These are phyloP conservation scores for Talaromyces islandicus DNA, from an alignment of 2,329 filamentous ascomycete genomes.

Conservation along the genomic window DNA sequence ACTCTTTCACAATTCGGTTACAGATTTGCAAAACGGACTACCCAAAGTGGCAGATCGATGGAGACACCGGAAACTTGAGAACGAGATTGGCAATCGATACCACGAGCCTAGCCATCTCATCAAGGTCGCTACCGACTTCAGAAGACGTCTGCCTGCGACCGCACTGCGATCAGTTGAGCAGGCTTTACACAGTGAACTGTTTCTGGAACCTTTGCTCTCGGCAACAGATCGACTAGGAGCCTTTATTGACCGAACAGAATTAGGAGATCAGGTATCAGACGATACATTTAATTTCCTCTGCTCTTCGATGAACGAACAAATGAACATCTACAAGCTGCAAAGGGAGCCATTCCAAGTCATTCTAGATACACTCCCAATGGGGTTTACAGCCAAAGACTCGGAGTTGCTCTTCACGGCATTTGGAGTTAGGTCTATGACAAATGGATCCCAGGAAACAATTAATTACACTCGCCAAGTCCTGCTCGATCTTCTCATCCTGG, in stretches of 20 bases:
- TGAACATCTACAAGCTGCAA: slow-evolving; percentile 44
- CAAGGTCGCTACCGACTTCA: slow-evolving; percentile 63
- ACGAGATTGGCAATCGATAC: slow-evolving; percentile 48
- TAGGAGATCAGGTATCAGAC: slow-evolving; percentile 73
- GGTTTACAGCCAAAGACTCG: slow-evolving; percentile 35
- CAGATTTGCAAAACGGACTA: slow-evolving; percentile 30
- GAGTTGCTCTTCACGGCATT: slow-evolving; percentile 58
- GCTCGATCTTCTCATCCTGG: slow-evolving; percentile 73
- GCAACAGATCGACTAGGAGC: slow-evolving; percentile 68
- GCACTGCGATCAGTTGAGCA: slow-evolving; percentile 63
- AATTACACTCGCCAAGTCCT: slow-evolving; percentile 67
- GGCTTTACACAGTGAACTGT: slow-evolving; percentile 65
- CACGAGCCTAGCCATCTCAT: slow-evolving; percentile 58
- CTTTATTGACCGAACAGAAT: slow-evolving; percentile 72
- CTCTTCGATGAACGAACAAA: slow-evolving; percentile 60
- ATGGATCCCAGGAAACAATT: slow-evolving; percentile 72
- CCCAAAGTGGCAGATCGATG: slow-evolving; percentile 37
- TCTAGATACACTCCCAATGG: slow-evolving; percentile 43
- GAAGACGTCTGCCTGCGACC: slow-evolving; percentile 63
- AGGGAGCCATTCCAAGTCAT: slow-evolving; percentile 48
- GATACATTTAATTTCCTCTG: slow-evolving; percentile 70
- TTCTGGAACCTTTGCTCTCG: slow-evolving; percentile 64
- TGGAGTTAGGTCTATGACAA: slow-evolving; percentile 68
- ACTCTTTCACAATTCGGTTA: slow-evolving; percentile 61
- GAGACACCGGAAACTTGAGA: slow-evolving; percentile 36